Conservation (phyloP, 495 filamentous ascomycete species). For the Clohesyomyces aquaticus region DNA sequence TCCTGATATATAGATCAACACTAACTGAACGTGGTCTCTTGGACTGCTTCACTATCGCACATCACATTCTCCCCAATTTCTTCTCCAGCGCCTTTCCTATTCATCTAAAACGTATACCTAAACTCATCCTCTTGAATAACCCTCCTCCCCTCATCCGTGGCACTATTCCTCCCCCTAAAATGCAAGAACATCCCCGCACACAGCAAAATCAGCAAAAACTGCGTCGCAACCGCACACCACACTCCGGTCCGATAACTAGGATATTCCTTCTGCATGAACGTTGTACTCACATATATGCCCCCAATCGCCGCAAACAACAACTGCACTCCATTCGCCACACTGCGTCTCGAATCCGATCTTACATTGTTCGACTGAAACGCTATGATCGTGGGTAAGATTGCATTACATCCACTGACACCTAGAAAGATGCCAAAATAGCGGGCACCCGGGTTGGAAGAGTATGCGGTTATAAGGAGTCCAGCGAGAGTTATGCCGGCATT, state of each 20-base stretch:
- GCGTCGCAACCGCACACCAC: constrained; percentile 28
- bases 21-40: too few species aligned
- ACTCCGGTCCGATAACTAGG: constrained; percentile 29
- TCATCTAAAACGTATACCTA: constrained; percentile 9
- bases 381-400: constrained; percentile 31
- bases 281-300: constrained; percentile 34
- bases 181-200: constrained; percentile 20
- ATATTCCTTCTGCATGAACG: constrained; percentile 36
- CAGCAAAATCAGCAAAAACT: constrained; percentile 28
- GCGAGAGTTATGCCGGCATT: constrained; percentile 26
- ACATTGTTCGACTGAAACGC: constrained; percentile 37
- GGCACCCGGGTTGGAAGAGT: constrained; percentile 23
- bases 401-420: constrained; percentile 31
- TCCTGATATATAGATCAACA: too few species aligned
- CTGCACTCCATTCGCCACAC: constrained; percentile 28
- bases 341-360: constrained; percentile 18
- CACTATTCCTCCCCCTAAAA: constrained; percentile 18
- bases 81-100: too few species aligned
- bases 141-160: constrained; percentile 16
- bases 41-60: too few species aligned
- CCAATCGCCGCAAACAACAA: constrained; percentile 35
- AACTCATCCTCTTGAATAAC: constrained; percentile 27
- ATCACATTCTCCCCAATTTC: too few species aligned
- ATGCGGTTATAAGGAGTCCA: constrained; percentile 31
- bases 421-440: constrained; percentile 34